Evolutionary conservation across 805 yeast genomes (phyloP).

Genomic region (Kuraishia hungarica): DNA sequence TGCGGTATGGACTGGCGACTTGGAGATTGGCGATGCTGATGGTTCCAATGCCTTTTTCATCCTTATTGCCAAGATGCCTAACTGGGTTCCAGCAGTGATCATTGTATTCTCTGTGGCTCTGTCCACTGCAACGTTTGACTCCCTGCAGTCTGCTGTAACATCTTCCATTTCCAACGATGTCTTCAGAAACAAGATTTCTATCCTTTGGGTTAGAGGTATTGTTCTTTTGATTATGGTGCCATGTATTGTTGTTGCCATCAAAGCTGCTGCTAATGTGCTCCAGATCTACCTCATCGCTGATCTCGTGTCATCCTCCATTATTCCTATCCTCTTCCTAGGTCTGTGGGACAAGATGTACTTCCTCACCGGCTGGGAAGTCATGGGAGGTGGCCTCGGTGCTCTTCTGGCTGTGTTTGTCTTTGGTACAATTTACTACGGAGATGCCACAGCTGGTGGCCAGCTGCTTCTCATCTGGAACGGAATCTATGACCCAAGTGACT

Average conservation of each 20-base stretch:
- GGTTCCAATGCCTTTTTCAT: constrained; percentile 69
- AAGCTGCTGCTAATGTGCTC: constrained; percentile 73
- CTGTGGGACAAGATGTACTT: constrained; percentile 59
- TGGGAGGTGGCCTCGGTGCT: constrained; percentile 80
- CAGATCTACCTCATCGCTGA: constrained; percentile 90
- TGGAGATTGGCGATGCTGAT: constrained; percentile 40
- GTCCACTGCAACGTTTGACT: constrained; percentile 85
- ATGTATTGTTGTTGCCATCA: constrained; percentile 72
- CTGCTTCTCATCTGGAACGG: constrained; percentile 74
- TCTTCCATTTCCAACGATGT: constrained; percentile 86
- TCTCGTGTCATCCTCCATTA: constrained; percentile 75
- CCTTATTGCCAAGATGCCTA: constrained; percentile 63
- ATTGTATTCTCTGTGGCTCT: constrained; percentile 64
- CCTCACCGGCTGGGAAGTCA: constrained; percentile 70
- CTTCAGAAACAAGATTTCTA: constrained; percentile 70
- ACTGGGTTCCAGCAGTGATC: constrained; percentile 81
- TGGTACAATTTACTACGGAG: constrained; percentile 71
- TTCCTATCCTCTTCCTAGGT: constrained; percentile 80
- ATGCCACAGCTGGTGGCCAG: constrained; percentile 69
- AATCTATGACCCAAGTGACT: constrained; percentile 64
- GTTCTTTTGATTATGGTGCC: constrained; percentile 82
- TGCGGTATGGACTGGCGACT: constrained; percentile 84
- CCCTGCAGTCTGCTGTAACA: constrained; percentile 80
- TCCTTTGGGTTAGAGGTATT: constrained; percentile 57
- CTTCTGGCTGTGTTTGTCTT: constrained; percentile 71